Evolutionary conservation across 495 filamentous ascomycete genomes (phyloP).

Genomic region (Penicillium simplicissimum): DNA sequence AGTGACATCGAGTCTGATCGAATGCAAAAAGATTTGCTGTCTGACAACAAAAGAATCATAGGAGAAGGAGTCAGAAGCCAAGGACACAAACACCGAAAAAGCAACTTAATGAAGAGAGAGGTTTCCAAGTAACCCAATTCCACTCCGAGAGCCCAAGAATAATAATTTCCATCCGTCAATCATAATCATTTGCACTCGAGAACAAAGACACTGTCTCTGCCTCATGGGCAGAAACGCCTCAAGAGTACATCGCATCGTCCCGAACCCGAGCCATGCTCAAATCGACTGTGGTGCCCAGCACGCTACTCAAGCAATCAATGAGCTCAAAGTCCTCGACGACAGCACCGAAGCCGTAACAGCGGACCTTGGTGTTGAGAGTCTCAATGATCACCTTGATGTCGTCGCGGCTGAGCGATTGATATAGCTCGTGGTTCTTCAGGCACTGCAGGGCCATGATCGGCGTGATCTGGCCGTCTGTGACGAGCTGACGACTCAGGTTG

Average conservation of each 20-base stretch:
- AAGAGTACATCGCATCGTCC: slow-evolving; percentile 45
- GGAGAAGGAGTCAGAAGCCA: background rate
- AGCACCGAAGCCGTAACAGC: slow-evolving; percentile 86
- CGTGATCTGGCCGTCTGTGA: slow-evolving; percentile 92
- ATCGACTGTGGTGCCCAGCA: slow-evolving; percentile 66
- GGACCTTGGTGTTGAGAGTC: slow-evolving; percentile 74
- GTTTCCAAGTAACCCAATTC: background rate
- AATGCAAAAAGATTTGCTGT: background rate
- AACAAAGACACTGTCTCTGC: background rate
- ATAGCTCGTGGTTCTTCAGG: slow-evolving; percentile 69
- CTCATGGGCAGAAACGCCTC: slow-evolving; percentile 1
- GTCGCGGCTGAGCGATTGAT: slow-evolving; percentile 59
- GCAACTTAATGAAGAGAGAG: background rate
- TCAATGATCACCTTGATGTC: slow-evolving; percentile 75
- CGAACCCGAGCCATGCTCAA: slow-evolving; percentile 29
- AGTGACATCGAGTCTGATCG: background rate
- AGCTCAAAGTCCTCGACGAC: slow-evolving; percentile 84
- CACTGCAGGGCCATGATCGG: slow-evolving; percentile 93
- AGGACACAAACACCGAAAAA: slow-evolving; percentile 12
- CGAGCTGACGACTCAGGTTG: slow-evolving; percentile 78
- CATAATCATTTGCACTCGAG: slow-evolving; percentile 16
- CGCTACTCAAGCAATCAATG: slow-evolving; percentile 74
- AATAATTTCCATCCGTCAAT: slow-evolving; percentile 15
- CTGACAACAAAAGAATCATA: background rate
- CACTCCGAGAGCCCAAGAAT: slow-evolving; percentile 1